phyloP scores from a whole-genome alignment of 163 green algal species.

The Botryococcus braunii region DNA sequence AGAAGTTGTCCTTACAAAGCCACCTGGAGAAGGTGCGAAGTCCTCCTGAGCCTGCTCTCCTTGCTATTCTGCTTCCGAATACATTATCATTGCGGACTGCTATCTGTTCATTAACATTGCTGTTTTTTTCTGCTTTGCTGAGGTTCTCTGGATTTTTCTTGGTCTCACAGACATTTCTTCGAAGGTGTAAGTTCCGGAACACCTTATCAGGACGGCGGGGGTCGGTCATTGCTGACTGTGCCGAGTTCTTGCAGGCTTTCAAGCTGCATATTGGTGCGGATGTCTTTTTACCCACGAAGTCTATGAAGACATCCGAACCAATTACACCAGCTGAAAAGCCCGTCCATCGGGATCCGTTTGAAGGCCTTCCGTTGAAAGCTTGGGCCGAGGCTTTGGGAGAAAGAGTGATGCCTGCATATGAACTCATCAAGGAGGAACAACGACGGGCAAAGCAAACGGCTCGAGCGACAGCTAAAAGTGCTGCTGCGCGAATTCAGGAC shows the following conservation, averaged over 20 bases:
- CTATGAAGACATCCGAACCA: background rate
- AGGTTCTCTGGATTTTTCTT: no score
- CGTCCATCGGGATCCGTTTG: slow-evolving; percentile 28
- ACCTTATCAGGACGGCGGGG: no score
- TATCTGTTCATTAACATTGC: no score
- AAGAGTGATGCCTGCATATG: slow-evolving; percentile 23
- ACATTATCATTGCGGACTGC: no score
- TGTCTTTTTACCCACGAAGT: slow-evolving; percentile 5
- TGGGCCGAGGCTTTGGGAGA: slow-evolving; percentile 38
- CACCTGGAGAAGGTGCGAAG: no score
- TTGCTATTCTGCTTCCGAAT: no score
- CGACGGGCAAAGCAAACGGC: slow-evolving; percentile 5
- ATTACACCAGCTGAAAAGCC: background rate
- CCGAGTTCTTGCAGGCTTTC: slow-evolving; percentile 44
- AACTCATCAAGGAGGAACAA: slow-evolving; percentile 22
- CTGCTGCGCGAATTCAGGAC: slow-evolving; percentile 4
- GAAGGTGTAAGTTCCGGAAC: no score
- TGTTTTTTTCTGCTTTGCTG: no score
- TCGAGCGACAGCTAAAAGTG: slow-evolving; percentile 10
- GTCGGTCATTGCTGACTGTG: no score
- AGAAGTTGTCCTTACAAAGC: no score
- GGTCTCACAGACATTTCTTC: no score
- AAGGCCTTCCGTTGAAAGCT: slow-evolving; percentile 32
- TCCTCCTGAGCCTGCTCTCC: no score
- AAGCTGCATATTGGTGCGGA: slow-evolving; percentile 37